Evolutionary conservation across 495 filamentous ascomycete genomes (phyloP).

Genomic region (Thozetella sp.): DNA sequence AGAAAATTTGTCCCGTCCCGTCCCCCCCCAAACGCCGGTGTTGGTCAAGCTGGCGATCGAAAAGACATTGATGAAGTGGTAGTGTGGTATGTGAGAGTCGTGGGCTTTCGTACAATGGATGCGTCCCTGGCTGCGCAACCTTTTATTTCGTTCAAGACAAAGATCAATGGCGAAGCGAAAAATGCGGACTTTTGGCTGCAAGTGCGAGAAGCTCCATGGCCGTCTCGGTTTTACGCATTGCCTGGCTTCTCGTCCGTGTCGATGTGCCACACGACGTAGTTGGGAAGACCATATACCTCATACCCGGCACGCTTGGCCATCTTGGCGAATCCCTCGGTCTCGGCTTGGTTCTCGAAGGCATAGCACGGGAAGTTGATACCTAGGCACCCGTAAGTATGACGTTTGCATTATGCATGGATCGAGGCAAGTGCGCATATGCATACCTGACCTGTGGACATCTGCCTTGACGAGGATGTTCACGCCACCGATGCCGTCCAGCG

Average conservation of each 20-base stretch:
- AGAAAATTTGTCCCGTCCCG: constrained; percentile 16
- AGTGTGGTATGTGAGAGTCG: constrained; percentile 27
- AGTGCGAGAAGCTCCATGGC: constrained; percentile 7
- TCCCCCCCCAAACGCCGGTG: constrained; percentile 17
- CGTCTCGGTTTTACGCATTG: constrained; percentile 64
- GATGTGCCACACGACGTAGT: constrained; percentile 99
- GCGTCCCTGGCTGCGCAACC: constrained; percentile 27
- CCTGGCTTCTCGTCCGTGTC: constrained; percentile 98
- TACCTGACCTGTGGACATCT: constrained; percentile 93
- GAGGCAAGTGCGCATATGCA: constrained; percentile 5
- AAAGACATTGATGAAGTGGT: constrained; percentile 21
- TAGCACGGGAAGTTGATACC: constrained; percentile 98
- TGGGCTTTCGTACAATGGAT: constrained; percentile 37
- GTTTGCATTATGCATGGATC: too few relatives aligned
- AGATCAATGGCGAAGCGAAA: constrained; percentile 3
- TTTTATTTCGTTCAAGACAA: constrained; percentile 18
- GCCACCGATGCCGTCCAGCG: constrained; percentile 93
- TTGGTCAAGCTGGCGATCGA: constrained; percentile 11
- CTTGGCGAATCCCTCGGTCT: constrained; percentile 97
- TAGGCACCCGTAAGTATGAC: constrained; percentile 25
- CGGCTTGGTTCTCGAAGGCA: constrained; percentile 97
- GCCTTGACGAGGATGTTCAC: constrained; percentile 98
- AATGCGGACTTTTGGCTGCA: constrained; percentile 1
- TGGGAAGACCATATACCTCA: constrained; percentile 87
- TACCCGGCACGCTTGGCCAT: constrained; percentile 99